A percentile compares a stretch with the other conserved stretches of the same genome.
Evolutionary conservation across 495 filamentous ascomycete species (phyloP).

Genomic region (Viridothelium virens): DNA sequence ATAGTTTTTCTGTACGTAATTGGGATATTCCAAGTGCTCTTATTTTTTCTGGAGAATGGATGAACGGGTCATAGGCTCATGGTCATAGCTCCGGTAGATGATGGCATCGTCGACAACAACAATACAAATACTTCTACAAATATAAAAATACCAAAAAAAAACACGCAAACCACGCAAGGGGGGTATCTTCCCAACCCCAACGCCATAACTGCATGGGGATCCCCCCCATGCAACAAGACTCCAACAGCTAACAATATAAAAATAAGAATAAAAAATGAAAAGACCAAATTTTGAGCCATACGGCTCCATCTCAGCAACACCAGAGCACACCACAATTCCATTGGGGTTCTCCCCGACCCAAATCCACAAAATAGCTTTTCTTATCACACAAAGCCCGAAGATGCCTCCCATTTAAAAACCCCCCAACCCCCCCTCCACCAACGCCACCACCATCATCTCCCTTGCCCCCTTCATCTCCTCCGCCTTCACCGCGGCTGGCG

Average conservation of each 20-base stretch:
- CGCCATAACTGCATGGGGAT: not conserved
- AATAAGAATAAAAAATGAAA: too few species aligned
- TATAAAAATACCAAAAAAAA: not conserved
- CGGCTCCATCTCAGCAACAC: too few species aligned
- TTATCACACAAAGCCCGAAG: too few species aligned
- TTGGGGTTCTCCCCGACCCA: not conserved
- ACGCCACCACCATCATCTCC: slow-evolving; percentile 2
- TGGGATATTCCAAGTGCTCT: too few species aligned
- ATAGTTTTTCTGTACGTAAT: too few species aligned
- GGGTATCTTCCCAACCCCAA: slow-evolving; percentile 4
- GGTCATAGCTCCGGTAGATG: too few species aligned
- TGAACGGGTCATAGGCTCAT: too few species aligned
- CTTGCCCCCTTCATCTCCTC: not conserved
- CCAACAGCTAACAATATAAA: not conserved
- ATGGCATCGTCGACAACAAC: too few species aligned
- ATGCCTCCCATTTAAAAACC: not conserved
- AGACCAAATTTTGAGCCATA: too few species aligned
- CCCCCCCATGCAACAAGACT: not conserved
- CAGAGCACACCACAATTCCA: too few species aligned
- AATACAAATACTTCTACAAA: too few species aligned
- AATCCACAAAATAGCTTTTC: not conserved
- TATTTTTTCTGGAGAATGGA: too few species aligned
- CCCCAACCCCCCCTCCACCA: slow-evolving; percentile 6
- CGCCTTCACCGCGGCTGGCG: not conserved
- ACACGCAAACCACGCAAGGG: not conserved